These are phyloP conservation scores for Firmiana major DNA, from an alignment of 345 rosid genomes.

Conservation along the genomic window DNA sequence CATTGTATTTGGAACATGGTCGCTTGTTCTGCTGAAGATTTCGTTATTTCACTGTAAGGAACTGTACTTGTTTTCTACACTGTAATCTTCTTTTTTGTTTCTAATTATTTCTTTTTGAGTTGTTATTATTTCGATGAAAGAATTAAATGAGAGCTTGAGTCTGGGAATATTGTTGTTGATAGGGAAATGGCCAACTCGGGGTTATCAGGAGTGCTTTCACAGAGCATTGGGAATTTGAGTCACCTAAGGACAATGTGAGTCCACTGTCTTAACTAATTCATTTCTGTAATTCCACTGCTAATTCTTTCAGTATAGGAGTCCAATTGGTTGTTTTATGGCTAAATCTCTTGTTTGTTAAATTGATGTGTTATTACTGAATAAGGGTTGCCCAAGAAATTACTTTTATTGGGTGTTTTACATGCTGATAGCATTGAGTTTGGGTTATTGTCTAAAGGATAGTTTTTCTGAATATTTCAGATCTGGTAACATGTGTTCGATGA, in stretches of 20 bases:
- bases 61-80: neutral
- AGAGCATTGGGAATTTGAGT: conserved; percentile 69
- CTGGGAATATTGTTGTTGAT: conserved; percentile 5
- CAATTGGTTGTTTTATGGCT: neutral
- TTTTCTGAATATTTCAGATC: neutral
- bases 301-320: neutral
- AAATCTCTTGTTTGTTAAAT: neutral
- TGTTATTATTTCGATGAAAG: neutral
- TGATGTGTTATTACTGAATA: neutral
- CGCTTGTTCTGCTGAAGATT: conserved; percentile 76
- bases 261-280: neutral
- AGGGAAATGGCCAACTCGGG: conserved; percentile 86
- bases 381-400: neutral
- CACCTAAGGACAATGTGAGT: conserved; percentile 73
- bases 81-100: neutral
- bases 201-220: conserved; percentile 69
- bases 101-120: neutral
- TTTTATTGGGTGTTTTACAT: neutral
- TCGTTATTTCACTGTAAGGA: conserved; percentile 75
- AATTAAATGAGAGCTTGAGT: neutral
- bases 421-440: neutral
- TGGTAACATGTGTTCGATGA: neutral
- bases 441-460: neutral
- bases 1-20: conserved; percentile 99
- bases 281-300: neutral